These are phyloP conservation scores for Phytopythium boreale DNA, from an alignment of 352 stramenopile genomes.

Conservation along the genomic window DNA sequence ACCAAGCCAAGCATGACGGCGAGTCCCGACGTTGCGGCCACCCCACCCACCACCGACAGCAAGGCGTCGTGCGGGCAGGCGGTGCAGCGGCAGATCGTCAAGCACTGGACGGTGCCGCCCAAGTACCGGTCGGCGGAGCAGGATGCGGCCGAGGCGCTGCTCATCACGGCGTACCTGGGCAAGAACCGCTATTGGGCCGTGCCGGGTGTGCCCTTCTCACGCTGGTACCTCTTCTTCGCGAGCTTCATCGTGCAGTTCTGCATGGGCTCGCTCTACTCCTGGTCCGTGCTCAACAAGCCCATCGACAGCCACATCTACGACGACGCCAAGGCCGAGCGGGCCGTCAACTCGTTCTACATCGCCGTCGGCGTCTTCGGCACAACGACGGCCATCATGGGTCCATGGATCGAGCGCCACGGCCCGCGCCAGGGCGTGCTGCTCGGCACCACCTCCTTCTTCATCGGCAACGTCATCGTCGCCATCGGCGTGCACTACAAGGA, in stretches of 20 bases:
- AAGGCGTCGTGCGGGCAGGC: conserved; percentile 30
- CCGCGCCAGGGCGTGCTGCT: conserved; percentile 39
- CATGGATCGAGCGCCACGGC: conserved; percentile 59
- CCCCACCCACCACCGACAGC: background rate
- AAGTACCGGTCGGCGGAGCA: conserved; percentile 46
- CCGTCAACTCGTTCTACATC: conserved; percentile 73
- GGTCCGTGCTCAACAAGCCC: conserved; percentile 67
- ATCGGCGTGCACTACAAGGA: conserved; percentile 50
- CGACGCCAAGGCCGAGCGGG: conserved; percentile 39
- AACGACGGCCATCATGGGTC: conserved; percentile 49
- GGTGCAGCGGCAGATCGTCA: conserved; percentile 22
- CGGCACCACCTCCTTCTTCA: conserved; percentile 42
- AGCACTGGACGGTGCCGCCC: conserved; percentile 52
- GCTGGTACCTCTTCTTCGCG: conserved; percentile 66
- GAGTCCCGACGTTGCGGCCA: background rate
- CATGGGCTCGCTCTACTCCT: conserved; percentile 70
- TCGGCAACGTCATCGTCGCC: conserved; percentile 51
- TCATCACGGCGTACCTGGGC: conserved; percentile 50
- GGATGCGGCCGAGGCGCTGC: conserved; percentile 44
- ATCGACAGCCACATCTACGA: conserved; percentile 53
- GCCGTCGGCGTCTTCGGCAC: conserved; percentile 54
- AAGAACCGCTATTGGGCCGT: conserved; percentile 48
- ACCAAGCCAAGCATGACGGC: background rate
- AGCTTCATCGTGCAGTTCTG: conserved; percentile 66
- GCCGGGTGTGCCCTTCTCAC: conserved; percentile 38